Base-by-base conservation (phyloP, 140 eudicot genomes). In the Cichorium intybus region DNA sequence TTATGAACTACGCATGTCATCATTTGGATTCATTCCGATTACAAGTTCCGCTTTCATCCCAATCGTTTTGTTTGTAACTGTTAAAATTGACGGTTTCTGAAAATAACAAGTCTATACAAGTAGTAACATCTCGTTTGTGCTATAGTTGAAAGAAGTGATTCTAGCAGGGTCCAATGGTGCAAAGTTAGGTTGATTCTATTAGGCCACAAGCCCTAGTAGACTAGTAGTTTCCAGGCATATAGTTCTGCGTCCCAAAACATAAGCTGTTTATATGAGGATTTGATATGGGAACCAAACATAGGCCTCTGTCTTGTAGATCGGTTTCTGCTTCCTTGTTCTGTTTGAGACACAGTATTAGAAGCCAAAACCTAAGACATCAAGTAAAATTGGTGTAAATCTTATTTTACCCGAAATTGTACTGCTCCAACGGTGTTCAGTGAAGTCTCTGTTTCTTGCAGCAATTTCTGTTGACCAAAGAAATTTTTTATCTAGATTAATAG, bases 201-300 rank as follows among this genome's bases (percentile, higher is more conserved):
- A 63, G 60, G 34, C 56, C 66, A 56, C 54, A 16, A 73, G 10
- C 34, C 33, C 43, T 20, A 41, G 59, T 55, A 34, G 24, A 22
- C 55, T 60, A 67, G 35, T 56, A 77, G 46, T 45, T 65, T 51
- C 70, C 4, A 20, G 78, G 66, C 8, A 31, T 39, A 43, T 52
- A 53, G 28, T 28, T 7, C 12, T 68, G 69, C 31, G 34, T 31
- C 34, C 4, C 37, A 7, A 26, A 41, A 55, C 51, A 53, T 27
- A 56, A n/a, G n/a, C 10, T 37, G 59, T 58, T 56, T 60, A 64
- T 17, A 24, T 49, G 24, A 39, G 34, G 55, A 39, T 41, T 71
- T 41, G 88, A 77, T 39, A 77, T 24, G 2, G 94, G 94, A 70
- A 79, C 82, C 75, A 85, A 67, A 62, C 86, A 85, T 4, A 85